Base-by-base conservation (phyloP, 352 stramenopile species). In the Globisporangium heterothallicum region DNA sequence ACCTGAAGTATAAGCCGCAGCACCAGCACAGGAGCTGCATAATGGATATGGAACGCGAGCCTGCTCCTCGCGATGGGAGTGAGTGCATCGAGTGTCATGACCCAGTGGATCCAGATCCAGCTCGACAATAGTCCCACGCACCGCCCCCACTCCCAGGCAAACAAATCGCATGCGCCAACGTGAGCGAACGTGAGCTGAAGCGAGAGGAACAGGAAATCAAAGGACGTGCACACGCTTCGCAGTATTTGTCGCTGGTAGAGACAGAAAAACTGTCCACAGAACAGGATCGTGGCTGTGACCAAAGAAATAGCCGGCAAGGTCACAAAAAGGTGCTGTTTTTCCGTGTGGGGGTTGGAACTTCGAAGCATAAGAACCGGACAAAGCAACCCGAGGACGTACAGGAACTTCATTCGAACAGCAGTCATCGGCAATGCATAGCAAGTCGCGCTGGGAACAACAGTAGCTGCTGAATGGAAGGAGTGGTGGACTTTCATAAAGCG, bases 11-110 rank as follows among this genome's bases (percentile, higher is more conserved):
- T 27, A 12, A 64, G 8, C 8, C 57, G 51, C 2, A 63, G 6
- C 6, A 45, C 12, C 0, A 66, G 24, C 19, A 49, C 29, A 6
- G 64, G 29, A 13, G 38, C n/a, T 0, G 58, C 24, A 7, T 44
- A 38, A 13, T 24, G 19, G 7, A 47, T 9, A 19, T 42, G 8
- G 41, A 59, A 64, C 1, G 42, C 46, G 1, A 64, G 41, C 14
- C 24, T 49, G 0, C 24, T 16, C 16, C 43, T 21, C 27, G 52
- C 35, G 8, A 53, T 30, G 0, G 58, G 53, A 16, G 53, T 63
- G n/a, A 68, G 36, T n/a, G 50, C 50, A 44, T 64, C 61, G 14
- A 68, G 54, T 8, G 47, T 54, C 5, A 68, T 42, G 22, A 65
- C 38, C 51, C 48, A 61, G 42, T 51, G 53, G 22, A 47, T 46